These are phyloP conservation scores for Postia placenta DNA, from an alignment of 768 basidiomycete species.

Conservation along the genomic window DNA sequence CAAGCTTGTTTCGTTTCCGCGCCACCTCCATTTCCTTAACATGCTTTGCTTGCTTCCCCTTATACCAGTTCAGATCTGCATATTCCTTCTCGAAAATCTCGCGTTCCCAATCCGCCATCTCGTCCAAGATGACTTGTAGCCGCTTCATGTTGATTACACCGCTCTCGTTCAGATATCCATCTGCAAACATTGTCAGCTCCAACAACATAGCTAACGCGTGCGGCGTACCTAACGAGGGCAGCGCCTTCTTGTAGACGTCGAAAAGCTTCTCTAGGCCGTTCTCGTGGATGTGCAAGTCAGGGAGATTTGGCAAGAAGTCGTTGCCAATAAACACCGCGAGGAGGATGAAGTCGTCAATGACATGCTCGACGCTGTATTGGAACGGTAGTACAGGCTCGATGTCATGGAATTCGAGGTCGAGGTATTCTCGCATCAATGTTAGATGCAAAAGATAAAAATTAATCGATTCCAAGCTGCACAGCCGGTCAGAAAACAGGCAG, in stretches of 20 bases:
- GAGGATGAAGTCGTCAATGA: slow-evolving; percentile 97
- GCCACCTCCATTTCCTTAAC: slow-evolving; percentile 59
- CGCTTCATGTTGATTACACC: slow-evolving; percentile 77
- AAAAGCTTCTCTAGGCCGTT: slow-evolving; percentile 92
- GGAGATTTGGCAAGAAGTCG: slow-evolving; percentile 94
- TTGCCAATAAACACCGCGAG: slow-evolving; percentile 97
- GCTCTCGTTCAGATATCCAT: slow-evolving; percentile 89
- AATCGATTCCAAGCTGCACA: slow-evolving; percentile 58
- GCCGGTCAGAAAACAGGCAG: slow-evolving; percentile 1
- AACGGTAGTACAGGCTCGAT: slow-evolving; percentile 66
- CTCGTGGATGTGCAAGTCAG: slow-evolving; percentile 96
- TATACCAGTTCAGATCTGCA: slow-evolving; percentile 87
- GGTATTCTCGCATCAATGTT: slow-evolving; percentile 92
- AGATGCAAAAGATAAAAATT: slow-evolving; percentile 96
- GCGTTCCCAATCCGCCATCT: slow-evolving; percentile 83
- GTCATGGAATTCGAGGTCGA: slow-evolving; percentile 88
- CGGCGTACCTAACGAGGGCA: slow-evolving; percentile 64
- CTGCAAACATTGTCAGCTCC: slow-evolving; percentile 30
- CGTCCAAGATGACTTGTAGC: slow-evolving; percentile 81
- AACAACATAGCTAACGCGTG: background rate
- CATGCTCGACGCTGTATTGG: slow-evolving; percentile 81
- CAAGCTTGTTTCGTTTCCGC: slow-evolving; percentile 52
- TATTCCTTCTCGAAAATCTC: slow-evolving; percentile 92
- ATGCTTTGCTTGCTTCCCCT: slow-evolving; percentile 83
- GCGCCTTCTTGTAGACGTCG: slow-evolving; percentile 89